These are phyloP conservation scores for Clonostachys chloroleuca DNA, from an alignment of 2,329 filamentous ascomycete species.

Conservation along the genomic window DNA sequence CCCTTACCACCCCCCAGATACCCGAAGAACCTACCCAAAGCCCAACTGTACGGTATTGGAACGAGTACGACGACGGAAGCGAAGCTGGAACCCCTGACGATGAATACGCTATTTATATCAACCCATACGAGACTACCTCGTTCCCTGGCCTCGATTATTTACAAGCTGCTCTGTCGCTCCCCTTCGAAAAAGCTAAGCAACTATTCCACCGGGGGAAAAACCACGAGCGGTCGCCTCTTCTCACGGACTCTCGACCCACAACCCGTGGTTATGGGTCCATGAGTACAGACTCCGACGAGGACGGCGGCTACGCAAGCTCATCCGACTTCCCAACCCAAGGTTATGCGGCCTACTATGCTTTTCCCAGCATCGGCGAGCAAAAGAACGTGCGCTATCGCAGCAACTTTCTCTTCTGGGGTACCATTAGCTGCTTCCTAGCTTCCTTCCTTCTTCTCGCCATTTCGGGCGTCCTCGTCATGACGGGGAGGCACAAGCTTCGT, in stretches of 20 bases:
- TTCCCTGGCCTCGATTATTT: conserved; percentile 63
- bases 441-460: conserved; percentile 62
- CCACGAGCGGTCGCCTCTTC: conserved; percentile 18
- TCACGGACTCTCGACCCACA: conserved; percentile 13
- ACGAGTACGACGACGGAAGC: conserved; percentile 81
- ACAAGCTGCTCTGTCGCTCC: conserved; percentile 41
- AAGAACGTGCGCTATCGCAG: conserved; percentile 46
- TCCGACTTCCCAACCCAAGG: conserved; percentile 43
- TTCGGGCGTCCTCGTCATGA: conserved; percentile 59
- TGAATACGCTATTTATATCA: conserved; percentile 69
- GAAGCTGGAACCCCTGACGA: conserved; percentile 56
- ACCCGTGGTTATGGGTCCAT: conserved; percentile 22
- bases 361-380: conserved; percentile 48
- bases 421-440: conserved; percentile 49
- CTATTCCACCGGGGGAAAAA: conserved; percentile 35
- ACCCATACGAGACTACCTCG: conserved; percentile 56
- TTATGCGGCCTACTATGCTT: conserved; percentile 50
- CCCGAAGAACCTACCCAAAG: neutral
- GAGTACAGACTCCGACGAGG: conserved; percentile 34
- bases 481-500: conserved; percentile 62
- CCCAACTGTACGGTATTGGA: conserved; percentile 62
- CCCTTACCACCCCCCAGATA: conserved; percentile 13
- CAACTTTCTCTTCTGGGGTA: conserved; percentile 47
- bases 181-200: conserved; percentile 43
- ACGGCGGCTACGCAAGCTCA: conserved; percentile 48